A percentile compares a stretch with the other conserved stretches of the same genome.
Conservation (phyloP, 2,329 filamentous ascomycete genomes). For the Monilinia fructicola region DNA sequence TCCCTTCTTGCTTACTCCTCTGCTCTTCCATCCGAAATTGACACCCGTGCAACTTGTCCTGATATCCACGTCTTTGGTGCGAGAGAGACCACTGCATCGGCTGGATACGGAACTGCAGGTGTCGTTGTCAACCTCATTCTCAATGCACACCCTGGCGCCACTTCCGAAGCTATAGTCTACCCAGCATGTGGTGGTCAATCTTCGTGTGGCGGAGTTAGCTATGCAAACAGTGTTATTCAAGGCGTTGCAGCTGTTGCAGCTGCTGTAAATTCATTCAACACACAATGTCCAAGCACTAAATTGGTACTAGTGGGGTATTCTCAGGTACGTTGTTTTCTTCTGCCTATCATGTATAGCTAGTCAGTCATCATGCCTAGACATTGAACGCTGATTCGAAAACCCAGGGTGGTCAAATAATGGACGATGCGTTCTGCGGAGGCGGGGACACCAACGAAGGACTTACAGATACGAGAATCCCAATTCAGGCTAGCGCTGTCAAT, state of each 20-base stretch:
- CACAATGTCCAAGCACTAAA: conserved; percentile 55
- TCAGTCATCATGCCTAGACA: background rate
- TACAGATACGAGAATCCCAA: conserved; percentile 46
- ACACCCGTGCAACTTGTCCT: conserved; percentile 43
- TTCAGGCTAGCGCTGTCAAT: conserved; percentile 49
- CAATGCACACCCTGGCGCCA: conserved; percentile 50
- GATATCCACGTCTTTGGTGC: conserved; percentile 52
- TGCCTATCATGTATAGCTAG: background rate
- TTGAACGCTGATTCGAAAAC: conserved; percentile 15
- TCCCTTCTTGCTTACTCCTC: conserved; percentile 1
- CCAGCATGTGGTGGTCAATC: conserved; percentile 63
- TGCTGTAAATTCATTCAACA: conserved; percentile 59
- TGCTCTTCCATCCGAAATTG: conserved; percentile 21
- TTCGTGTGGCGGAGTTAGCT: conserved; percentile 58
- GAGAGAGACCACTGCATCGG: conserved; percentile 49
- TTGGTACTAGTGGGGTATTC: conserved; percentile 64
- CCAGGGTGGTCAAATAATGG: conserved; percentile 62
- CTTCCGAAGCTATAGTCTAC: conserved; percentile 56
- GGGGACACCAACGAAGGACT: conserved; percentile 50
- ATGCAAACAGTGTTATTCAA: conserved; percentile 57
- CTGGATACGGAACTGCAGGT: conserved; percentile 53
- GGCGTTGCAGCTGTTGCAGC: conserved; percentile 59
- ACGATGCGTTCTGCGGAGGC: conserved; percentile 61
- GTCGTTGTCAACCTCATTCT: conserved; percentile 51
- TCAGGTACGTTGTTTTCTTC: conserved; percentile 46